phyloP scores from a whole-genome alignment of 2,329 filamentous ascomycete species.

The Alternaria sp. region DNA sequence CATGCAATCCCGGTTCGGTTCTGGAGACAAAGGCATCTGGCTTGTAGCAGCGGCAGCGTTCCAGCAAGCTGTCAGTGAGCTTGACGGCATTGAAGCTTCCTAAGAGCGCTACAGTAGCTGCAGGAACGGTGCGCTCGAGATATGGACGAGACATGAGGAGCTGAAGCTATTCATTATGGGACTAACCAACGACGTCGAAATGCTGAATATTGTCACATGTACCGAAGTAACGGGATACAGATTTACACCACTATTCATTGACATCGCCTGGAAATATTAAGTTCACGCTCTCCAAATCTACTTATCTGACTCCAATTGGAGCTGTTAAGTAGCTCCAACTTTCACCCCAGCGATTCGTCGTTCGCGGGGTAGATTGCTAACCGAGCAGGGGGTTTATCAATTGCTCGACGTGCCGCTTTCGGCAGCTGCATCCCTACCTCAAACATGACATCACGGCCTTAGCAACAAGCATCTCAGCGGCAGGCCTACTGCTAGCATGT shows the following conservation, averaged over 20 bases:
- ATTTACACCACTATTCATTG: neutral
- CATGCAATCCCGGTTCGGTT: neutral
- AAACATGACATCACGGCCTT: conserved; percentile 12
- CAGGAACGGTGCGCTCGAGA: neutral
- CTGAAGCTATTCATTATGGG: neutral
- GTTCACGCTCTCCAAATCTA: conserved; percentile 11
- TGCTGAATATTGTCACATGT: neutral
- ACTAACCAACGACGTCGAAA: neutral
- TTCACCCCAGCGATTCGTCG: conserved; percentile 2
- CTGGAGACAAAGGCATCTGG: neutral
- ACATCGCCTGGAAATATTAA: neutral
- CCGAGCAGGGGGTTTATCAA: conserved; percentile 15
- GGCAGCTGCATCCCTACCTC: conserved; percentile 8
- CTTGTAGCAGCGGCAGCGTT: conserved; percentile 1
- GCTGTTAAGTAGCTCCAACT: conserved; percentile 3
- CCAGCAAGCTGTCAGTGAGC: neutral
- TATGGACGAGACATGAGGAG: neutral
- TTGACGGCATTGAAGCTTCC: neutral
- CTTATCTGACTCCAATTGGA: conserved; percentile 17
- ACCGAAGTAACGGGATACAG: neutral
- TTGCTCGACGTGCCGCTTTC: conserved; percentile 8
- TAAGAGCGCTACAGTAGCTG: neutral
- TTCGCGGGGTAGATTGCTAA: conserved; percentile 17
- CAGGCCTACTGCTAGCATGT: neutral
- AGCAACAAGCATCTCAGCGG: conserved; percentile 10